Conservation (phyloP, 257 asterid species). For the Jaltomata sinuosa region DNA sequence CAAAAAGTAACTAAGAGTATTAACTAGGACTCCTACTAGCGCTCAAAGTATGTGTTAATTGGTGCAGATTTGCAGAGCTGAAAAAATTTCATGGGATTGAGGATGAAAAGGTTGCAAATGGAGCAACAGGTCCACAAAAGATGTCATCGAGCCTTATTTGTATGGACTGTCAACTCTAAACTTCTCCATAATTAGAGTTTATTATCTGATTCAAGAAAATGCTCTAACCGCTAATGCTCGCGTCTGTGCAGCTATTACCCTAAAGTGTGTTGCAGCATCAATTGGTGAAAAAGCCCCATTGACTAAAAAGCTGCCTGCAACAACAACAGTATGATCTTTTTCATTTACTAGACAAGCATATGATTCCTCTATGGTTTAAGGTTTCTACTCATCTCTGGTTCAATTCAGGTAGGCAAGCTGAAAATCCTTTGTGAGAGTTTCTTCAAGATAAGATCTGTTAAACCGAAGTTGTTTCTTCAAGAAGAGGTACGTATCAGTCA, state of each 20-base stretch:
- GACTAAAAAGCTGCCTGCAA: conserved; percentile 67
- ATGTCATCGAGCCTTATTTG: conserved; percentile 87
- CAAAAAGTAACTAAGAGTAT: not conserved
- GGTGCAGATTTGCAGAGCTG: conserved; percentile 67
- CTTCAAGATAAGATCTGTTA: conserved; percentile 81
- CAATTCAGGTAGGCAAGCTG: conserved; percentile 82
- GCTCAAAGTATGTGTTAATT: not conserved
- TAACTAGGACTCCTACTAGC: not conserved
- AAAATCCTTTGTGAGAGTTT: conserved; percentile 81
- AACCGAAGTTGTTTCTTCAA: conserved; percentile 65
- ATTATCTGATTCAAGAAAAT: not conserved
- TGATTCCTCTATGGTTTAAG: not conserved
- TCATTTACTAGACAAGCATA: not conserved
- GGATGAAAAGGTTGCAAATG: conserved; percentile 54
- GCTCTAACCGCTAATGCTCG: not conserved
- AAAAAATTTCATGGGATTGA: conserved; percentile 70
- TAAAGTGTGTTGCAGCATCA: conserved; percentile 89
- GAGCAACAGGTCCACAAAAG: conserved; percentile 72
- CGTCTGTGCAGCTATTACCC: conserved; percentile 51
- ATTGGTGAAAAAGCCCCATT: conserved; percentile 72
- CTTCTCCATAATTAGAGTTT: not conserved
- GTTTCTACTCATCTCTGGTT: not conserved
- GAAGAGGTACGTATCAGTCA: conserved; percentile 58
- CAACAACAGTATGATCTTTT: conserved; percentile 54
- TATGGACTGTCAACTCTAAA: conserved; percentile 16